Base-by-base conservation (phyloP, 371 early-diverging fungal genomes). In the Lichtheimia ornata region DNA sequence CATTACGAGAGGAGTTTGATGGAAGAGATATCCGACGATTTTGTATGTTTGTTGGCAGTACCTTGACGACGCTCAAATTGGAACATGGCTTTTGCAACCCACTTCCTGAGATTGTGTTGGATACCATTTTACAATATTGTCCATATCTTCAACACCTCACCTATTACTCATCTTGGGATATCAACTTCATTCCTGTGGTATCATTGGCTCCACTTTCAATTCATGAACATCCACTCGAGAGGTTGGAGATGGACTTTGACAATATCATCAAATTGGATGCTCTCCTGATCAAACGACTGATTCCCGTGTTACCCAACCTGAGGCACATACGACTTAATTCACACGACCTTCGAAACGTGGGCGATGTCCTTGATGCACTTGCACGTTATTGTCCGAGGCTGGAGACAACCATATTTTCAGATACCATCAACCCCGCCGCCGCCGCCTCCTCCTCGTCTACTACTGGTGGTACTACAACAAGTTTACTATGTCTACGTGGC, bases 51-150 rank as follows among this genome's bases (percentile, higher is more conserved):
- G 47, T 22, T 18, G 47, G 47, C n/a, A 47, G 17, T 11, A n/a
- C n/a, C 22, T 47, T 47, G 47, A 47, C 18, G 6, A 47, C 22
- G 22, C 47, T 47, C 6, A n/a, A 17, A 11, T 22, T 47, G 11
- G 47, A 47, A 47, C 47, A 47, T 47, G 47, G 22, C 11, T 47
- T 47, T 17, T 22, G 47, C 47, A 47, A 47, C 47, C 47, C 47
- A n/a, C 47, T 47, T 22, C 47, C 47, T 18, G 47, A 47, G 18
- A n/a, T 47, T 18, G 47, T 47, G 47, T 0, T 47, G 14, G 47
- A 47, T 22, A 47, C 47, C 7, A 47, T 47, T 5, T 22, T 47
- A 22, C n/a, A n/a, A 11, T 17, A 47, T 47, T 47, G 47, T 17
- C 47, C 47, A 6, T 7, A 22, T n/a, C 47, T 47, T 47, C n/a